phyloP scores from a whole-genome alignment of 441 rosid species.

The Erysimum cheiri region DNA sequence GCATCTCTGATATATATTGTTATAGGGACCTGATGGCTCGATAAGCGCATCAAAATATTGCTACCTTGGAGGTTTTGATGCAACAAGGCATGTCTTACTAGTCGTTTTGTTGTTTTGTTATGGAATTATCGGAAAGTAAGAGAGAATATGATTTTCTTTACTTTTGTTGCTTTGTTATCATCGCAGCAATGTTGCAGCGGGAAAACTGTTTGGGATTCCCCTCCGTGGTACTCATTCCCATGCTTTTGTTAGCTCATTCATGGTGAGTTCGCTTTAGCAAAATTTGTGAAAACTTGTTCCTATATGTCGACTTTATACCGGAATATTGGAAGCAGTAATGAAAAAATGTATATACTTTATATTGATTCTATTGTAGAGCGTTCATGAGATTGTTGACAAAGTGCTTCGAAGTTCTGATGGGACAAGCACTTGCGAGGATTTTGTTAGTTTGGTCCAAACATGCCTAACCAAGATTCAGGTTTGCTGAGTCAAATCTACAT shows the following conservation, averaged over 20 bases:
- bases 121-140: background rate
- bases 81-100: slow-evolving; percentile 69
- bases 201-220: slow-evolving; percentile 89
- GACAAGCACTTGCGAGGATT: slow-evolving; percentile 72
- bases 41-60: slow-evolving; percentile 92
- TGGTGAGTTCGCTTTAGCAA: slow-evolving; percentile 52
- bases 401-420: slow-evolving; percentile 69
- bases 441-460: slow-evolving; percentile 73
- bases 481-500: slow-evolving; percentile 1
- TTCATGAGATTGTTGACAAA: slow-evolving; percentile 82
- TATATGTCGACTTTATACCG: background rate
- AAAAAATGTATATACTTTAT: slow-evolving; percentile 18
- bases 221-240: slow-evolving; percentile 97
- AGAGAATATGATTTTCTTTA: background rate
- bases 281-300: background rate
- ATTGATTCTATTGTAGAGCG: slow-evolving; percentile 59
- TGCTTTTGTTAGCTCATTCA: slow-evolving; percentile 97
- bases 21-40: slow-evolving; percentile 98
- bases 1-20: background rate
- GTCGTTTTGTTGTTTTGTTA: background rate
- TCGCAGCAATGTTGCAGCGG: slow-evolving; percentile 97
- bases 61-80: slow-evolving; percentile 98
- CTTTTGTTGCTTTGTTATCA: slow-evolving; percentile 12
- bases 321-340: background rate
- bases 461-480: slow-evolving; percentile 91